Evolutionary conservation across 345 rosid species (phyloP).

Genomic region (Eucalyptus melliodora): DNA sequence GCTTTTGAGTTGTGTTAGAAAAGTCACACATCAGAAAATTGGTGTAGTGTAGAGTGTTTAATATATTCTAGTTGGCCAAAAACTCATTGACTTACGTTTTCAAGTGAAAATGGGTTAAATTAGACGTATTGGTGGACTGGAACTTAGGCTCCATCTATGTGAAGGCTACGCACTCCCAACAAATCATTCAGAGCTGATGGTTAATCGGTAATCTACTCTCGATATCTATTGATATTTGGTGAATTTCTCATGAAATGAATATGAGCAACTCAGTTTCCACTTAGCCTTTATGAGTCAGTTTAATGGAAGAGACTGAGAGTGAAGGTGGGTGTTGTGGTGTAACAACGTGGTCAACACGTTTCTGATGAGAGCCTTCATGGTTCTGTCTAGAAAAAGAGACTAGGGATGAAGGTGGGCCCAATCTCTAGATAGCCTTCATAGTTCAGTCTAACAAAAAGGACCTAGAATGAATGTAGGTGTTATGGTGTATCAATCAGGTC

Average conservation of each 20-base stretch:
- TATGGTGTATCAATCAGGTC: too few species aligned
- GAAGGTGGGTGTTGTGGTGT: background rate
- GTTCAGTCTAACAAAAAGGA: background rate
- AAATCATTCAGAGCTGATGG: background rate
- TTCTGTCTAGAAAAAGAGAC: background rate
- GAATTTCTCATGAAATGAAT: background rate
- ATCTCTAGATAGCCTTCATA: background rate
- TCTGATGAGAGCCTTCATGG: background rate
- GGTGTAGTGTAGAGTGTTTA: accelerated
- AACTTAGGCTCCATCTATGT: background rate
- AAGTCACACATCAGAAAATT: background rate
- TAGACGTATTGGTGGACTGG: accelerated
- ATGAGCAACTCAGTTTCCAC: background rate
- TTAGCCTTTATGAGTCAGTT: accelerated
- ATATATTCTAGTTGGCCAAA: background rate
- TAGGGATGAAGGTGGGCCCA: background rate
- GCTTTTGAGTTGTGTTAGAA: background rate
- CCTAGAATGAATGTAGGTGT: background rate
- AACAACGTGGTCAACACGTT: background rate
- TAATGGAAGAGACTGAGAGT: background rate
- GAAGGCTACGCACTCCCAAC: background rate
- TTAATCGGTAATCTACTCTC: background rate
- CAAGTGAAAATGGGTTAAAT: background rate
- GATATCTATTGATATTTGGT: background rate
- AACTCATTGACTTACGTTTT: background rate